Evolutionary conservation across 202 grass and related monocot genomes (phyloP).

Genomic region (Zizania palustris): DNA sequence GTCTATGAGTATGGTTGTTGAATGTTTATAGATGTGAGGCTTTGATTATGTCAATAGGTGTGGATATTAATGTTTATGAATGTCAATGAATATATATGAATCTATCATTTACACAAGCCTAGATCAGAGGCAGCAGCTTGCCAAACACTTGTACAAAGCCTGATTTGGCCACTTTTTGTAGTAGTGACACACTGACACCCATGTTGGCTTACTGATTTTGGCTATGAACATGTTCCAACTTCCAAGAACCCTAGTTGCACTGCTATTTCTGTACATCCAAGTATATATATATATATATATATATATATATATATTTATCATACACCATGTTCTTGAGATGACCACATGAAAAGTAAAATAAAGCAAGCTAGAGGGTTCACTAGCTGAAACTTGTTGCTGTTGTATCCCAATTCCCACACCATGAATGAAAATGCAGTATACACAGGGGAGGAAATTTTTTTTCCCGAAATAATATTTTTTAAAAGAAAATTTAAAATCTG

Average conservation of each 20-base stretch:
- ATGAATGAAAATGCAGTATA: slow-evolving; percentile 22
- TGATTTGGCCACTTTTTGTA: too few relatives aligned
- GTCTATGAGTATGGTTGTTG: too few relatives aligned
- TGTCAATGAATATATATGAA: too few relatives aligned
- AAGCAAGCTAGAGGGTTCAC: slow-evolving; percentile 3
- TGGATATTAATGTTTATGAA: too few relatives aligned
- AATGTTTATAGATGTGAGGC: too few relatives aligned
- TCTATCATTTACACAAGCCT: too few relatives aligned
- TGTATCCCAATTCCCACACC: slow-evolving; percentile 5
- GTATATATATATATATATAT: slow-evolving; percentile 31
- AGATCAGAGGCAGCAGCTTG: too few relatives aligned
- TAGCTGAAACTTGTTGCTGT: neutral
- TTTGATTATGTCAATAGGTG: too few relatives aligned
- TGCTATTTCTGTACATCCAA: slow-evolving; percentile 42
- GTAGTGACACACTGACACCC: neutral
- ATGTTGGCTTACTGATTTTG: slow-evolving; percentile 54
- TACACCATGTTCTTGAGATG: slow-evolving; percentile 49
- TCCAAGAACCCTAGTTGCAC: slow-evolving; percentile 48
- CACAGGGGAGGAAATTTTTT: too few relatives aligned
- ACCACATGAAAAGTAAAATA: neutral
- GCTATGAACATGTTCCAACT: slow-evolving; percentile 48
- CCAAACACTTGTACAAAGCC: too few relatives aligned
- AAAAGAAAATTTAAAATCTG: too few relatives aligned
- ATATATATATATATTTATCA: slow-evolving; percentile 36
- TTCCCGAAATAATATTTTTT: too few relatives aligned